Percentiles rank a stretch among this genome's conserved stretches.
phyloP scores from a whole-genome alignment of 257 asterid species.

The Scutellaria baicalensis region DNA sequence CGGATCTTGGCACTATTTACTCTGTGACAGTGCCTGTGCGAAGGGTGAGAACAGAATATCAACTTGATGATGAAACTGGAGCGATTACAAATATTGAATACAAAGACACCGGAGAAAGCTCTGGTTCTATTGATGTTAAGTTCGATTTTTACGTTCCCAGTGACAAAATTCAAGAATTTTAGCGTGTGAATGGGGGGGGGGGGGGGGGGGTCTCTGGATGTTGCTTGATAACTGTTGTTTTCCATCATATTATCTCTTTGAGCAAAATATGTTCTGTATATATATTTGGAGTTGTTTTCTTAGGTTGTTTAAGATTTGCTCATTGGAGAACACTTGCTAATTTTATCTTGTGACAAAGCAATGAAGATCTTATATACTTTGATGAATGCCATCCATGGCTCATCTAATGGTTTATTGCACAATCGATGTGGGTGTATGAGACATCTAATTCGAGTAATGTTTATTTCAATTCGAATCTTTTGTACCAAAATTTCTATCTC shows the following conservation, averaged over 20 bases:
- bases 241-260: not conserved
- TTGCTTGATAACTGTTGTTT: not conserved
- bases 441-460: too few species aligned
- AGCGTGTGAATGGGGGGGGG: constrained; percentile 14
- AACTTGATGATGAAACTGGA: constrained; percentile 65
- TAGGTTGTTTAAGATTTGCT: not conserved
- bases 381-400: too few species aligned
- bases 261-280: constrained; percentile 24
- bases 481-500: too few species aligned
- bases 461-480: too few species aligned
- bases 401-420: too few species aligned
- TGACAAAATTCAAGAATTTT: constrained; percentile 30
- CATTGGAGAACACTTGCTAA: not conserved
- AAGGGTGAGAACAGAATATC: constrained; percentile 61
- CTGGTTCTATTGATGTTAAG: constrained; percentile 93
- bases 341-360: not conserved
- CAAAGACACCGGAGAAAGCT: constrained; percentile 64
- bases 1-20: constrained; percentile 80
- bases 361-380: too few species aligned
- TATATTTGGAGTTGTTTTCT: constrained; percentile 16
- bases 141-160: constrained; percentile 83
- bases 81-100: constrained; percentile 71
- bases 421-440: too few species aligned
- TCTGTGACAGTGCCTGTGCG: constrained; percentile 88
- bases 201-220: not conserved